Conservation (phyloP, 176 grass and related monocot genomes). For the Olyra latifolia region DNA sequence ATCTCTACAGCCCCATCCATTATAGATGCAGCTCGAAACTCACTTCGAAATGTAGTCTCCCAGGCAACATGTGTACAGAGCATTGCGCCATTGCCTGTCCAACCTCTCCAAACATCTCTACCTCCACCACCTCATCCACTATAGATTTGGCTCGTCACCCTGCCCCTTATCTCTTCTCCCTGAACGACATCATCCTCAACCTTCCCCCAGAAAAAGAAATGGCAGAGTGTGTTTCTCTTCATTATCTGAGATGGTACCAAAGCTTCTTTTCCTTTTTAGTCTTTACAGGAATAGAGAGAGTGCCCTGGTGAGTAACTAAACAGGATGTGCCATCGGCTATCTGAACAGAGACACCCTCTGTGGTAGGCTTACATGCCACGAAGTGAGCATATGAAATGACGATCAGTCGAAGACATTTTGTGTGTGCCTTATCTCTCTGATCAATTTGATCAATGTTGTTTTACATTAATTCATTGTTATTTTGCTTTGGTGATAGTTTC, state of each 20-base stretch:
- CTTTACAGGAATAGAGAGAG: too few relatives aligned
- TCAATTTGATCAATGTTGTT: constrained; percentile 3
- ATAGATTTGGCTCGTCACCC: neutral
- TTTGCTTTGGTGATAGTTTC: neutral
- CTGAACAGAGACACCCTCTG: too few relatives aligned
- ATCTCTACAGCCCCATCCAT: neutral
- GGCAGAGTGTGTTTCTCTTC: too few relatives aligned
- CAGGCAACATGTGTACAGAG: neutral
- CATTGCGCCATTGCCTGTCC: neutral
- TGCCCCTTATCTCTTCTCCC: neutral
- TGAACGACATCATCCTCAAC: neutral
- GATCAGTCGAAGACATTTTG: neutral
- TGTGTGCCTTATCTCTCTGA: neutral
- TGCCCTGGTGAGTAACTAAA: too few relatives aligned
- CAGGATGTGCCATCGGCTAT: too few relatives aligned
- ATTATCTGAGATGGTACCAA: too few relatives aligned
- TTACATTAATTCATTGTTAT: constrained; percentile 11
- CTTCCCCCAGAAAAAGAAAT: neutral
- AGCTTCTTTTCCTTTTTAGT: too few relatives aligned
- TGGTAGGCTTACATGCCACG: too few relatives aligned
- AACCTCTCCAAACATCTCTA: neutral
- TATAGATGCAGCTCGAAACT: neutral
- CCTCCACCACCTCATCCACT: neutral
- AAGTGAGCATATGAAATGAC: too few relatives aligned
- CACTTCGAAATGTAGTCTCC: neutral